Evolutionary conservation across 2,329 filamentous ascomycete genomes (phyloP).

Genomic region (Ascosphaera pollenicola): DNA sequence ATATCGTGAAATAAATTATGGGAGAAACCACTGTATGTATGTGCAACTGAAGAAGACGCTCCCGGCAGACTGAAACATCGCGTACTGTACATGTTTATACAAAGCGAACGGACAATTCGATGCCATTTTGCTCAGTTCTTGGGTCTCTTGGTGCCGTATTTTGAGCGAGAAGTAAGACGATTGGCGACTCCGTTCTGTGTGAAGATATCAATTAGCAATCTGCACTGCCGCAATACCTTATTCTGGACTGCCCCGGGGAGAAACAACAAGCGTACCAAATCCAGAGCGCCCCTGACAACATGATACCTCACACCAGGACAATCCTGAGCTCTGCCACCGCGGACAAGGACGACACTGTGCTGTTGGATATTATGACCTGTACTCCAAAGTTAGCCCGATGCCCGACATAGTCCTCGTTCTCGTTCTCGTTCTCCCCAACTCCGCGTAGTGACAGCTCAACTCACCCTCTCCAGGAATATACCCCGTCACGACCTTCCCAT

Average conservation of each 20-base stretch:
- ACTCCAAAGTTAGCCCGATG: conserved; percentile 2
- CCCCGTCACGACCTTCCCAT: conserved; percentile 66
- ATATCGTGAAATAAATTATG: too few relatives aligned
- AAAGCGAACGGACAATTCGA: background rate
- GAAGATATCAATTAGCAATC: too few relatives aligned
- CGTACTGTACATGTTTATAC: background rate
- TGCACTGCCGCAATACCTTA: too few relatives aligned
- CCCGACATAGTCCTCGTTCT: too few relatives aligned
- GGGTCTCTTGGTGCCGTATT: conserved; percentile 97
- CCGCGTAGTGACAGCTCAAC: too few relatives aligned
- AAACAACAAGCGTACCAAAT: conserved; percentile 46
- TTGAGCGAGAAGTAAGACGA: conserved; percentile 66
- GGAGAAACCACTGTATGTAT: too few relatives aligned
- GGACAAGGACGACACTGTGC: conserved; percentile 91
- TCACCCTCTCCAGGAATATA: conserved; percentile 86
- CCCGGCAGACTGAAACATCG: too few relatives aligned
- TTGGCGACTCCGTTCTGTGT: conserved; percentile 89
- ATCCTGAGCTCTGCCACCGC: conserved; percentile 83
- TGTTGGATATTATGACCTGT: conserved; percentile 90
- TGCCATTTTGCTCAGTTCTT: conserved; percentile 28
- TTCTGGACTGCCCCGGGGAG: background rate
- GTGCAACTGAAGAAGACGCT: too few relatives aligned
- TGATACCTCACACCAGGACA: conserved; percentile 97
- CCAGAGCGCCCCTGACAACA: conserved; percentile 71
- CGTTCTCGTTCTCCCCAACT: too few relatives aligned